Evolutionary conservation across 2,329 filamentous ascomycete species (phyloP).

Genomic region (Bipolaris cookei): DNA sequence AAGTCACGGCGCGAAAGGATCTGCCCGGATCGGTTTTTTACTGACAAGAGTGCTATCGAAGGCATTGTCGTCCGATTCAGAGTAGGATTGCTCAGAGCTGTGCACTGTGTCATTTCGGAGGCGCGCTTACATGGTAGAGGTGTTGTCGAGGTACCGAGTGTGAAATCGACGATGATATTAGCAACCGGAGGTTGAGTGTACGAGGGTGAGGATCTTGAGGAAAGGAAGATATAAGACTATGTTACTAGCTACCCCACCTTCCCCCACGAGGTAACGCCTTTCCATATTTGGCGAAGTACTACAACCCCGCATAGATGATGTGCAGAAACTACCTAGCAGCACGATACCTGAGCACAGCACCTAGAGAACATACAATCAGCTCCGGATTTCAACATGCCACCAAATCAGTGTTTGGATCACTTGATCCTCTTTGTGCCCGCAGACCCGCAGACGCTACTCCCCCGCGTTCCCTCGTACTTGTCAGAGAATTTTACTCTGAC

Average conservation of each 20-base stretch:
- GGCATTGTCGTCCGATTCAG: no score
- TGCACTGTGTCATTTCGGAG: no score
- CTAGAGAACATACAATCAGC: background rate
- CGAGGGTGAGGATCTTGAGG: no score
- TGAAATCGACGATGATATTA: no score
- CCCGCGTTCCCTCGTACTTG: conserved; percentile 55
- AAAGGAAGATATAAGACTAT: no score
- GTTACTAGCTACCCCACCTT: background rate
- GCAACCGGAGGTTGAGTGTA: no score
- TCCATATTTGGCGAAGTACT: background rate
- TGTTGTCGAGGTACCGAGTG: no score
- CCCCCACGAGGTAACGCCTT: background rate
- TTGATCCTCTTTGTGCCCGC: conserved; percentile 68
- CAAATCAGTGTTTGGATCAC: conserved; percentile 62
- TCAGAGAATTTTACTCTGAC: conserved; percentile 63
- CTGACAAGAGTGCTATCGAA: no score
- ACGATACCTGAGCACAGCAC: background rate
- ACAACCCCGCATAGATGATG: background rate
- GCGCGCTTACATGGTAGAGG: no score
- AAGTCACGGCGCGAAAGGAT: no score
- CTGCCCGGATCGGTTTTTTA: no score
- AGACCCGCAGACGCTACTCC: conserved; percentile 55
- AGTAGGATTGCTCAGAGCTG: no score
- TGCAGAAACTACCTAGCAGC: background rate
- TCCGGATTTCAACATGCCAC: background rate